Evolutionary conservation across 768 basidiomycete species (phyloP).

Genomic region (Rhizopogon roseolus): DNA sequence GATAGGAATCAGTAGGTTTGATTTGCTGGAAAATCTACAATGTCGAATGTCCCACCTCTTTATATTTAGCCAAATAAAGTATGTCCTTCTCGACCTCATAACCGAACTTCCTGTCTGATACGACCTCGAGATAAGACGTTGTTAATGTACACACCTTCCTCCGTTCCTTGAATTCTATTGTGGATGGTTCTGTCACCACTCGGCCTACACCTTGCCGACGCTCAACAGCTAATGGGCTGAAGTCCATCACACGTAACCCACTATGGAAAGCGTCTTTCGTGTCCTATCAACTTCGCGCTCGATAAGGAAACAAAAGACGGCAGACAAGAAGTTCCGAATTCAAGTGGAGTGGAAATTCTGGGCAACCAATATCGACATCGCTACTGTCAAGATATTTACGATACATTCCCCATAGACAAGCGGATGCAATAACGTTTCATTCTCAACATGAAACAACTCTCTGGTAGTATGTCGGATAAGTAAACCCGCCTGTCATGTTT

Average conservation of each 20-base stretch:
- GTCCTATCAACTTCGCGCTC: no score
- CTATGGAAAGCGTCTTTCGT: no score
- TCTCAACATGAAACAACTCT: no score
- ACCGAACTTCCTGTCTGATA: not conserved
- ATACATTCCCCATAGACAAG: no score
- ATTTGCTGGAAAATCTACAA: not conserved
- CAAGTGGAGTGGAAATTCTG: no score
- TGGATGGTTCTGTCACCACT: slow-evolving; percentile 1
- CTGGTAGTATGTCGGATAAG: no score
- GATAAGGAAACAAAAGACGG: no score
- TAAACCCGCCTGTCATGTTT: no score
- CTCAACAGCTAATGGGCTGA: not conserved
- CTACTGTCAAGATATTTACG: no score
- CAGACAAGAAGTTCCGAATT: no score
- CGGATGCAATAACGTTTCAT: no score
- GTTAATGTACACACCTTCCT: not conserved
- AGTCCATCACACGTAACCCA: slow-evolving; percentile 1
- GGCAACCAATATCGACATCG: no score
- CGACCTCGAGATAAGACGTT: slow-evolving; percentile 2
- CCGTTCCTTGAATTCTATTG: not conserved
- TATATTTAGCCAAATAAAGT: not conserved
- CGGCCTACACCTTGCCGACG: not conserved
- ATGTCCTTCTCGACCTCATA: not conserved
- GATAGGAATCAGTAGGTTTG: not conserved
- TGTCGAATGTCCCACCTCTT: not conserved